phyloP scores from a whole-genome alignment of 2,329 filamentous ascomycete species.

The Aspergillus transmontanensis region DNA sequence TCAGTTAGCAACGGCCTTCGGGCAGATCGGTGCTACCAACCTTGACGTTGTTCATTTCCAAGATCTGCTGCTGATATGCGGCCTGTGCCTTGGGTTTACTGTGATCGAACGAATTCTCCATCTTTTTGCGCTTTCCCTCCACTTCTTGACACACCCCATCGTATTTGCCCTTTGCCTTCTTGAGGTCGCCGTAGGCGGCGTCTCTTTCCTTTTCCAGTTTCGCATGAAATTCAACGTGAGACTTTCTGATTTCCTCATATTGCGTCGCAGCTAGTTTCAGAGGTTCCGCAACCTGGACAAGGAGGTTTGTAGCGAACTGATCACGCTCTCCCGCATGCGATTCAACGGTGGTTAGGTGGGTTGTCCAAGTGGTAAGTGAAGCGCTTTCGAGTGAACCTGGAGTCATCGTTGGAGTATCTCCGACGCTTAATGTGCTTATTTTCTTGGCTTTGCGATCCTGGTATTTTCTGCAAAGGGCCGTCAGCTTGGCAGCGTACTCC shows the following conservation, averaged over 20 bases:
- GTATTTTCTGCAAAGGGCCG: conserved; percentile 88
- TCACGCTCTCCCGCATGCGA: conserved; percentile 87
- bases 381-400: conserved; percentile 95
- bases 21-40: conserved; percentile 20
- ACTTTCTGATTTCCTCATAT: conserved; percentile 91
- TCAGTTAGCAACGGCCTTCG: conserved; percentile 25
- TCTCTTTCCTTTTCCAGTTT: conserved; percentile 92
- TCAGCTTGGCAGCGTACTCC: conserved; percentile 90
- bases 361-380: conserved; percentile 95
- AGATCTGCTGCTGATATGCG: conserved; percentile 86
- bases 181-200: conserved; percentile 76
- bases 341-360: conserved; percentile 88
- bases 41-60: conserved; percentile 96
- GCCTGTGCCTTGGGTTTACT: conserved; percentile 85
- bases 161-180: conserved; percentile 91
- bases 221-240: conserved; percentile 82
- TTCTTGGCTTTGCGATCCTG: conserved; percentile 96
- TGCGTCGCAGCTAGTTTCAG: conserved; percentile 72
- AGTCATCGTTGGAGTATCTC: conserved; percentile 88
- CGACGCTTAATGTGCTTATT: conserved; percentile 83
- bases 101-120: conserved; percentile 85
- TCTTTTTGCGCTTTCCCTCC: conserved; percentile 91
- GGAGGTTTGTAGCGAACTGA: conserved; percentile 74
- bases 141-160: conserved; percentile 92
- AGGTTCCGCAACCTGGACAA: conserved; percentile 82